Conservation (phyloP, 148 eudicot species). For the Silene latifolia region DNA sequence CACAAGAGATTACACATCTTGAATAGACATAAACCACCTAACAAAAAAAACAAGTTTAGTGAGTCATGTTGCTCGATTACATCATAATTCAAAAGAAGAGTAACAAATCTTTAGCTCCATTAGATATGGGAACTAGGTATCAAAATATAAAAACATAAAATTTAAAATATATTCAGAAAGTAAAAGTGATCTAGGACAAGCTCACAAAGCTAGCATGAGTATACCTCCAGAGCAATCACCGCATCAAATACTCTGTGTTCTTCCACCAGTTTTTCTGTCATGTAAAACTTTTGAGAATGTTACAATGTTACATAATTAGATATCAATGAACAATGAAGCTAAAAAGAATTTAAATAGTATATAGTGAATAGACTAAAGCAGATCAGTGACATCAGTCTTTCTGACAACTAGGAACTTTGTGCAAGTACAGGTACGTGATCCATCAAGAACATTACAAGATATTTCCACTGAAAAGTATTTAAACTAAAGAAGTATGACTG, state of each 20-base stretch:
- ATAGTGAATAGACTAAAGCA: neutral
- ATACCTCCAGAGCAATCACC: slow-evolving; percentile 86
- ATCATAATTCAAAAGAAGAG: no score
- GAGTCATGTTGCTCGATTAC: no score
- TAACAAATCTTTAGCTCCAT: no score
- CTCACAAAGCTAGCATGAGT: slow-evolving; percentile 11
- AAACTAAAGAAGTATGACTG: no score
- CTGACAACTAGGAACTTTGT: no score
- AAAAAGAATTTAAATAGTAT: neutral
- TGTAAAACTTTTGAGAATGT: slow-evolving; percentile 9
- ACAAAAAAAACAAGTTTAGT: no score
- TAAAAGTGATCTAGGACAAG: neutral
- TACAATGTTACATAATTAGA: slow-evolving; percentile 9
- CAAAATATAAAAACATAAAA: neutral
- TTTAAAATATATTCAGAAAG: neutral
- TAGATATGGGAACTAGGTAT: neutral
- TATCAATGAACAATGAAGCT: neutral
- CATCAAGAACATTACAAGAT: neutral
- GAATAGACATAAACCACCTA: neutral
- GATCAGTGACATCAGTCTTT: neutral
- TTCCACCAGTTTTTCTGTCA: slow-evolving; percentile 82
- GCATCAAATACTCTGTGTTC: slow-evolving; percentile 79
- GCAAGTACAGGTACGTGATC: neutral
- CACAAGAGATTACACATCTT: neutral
- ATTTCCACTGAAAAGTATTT: no score